Conservation (phyloP, 176 grass and related monocot species). For the Triticum dicoccoides region DNA sequence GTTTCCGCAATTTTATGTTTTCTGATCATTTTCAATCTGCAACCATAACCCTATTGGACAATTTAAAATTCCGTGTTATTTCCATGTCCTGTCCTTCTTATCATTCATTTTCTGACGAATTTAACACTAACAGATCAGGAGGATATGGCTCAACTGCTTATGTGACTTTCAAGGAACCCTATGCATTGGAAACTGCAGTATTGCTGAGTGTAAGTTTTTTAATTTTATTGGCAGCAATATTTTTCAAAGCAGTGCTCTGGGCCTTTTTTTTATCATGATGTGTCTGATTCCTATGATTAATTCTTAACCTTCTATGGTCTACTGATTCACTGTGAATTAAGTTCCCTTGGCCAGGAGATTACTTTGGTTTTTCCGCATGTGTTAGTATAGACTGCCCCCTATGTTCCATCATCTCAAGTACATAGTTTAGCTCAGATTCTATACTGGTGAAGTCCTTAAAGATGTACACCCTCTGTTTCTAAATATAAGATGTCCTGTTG, state of each 20-base stretch:
- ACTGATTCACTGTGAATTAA: neutral
- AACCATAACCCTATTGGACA: neutral
- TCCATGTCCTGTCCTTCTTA: neutral
- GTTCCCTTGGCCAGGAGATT: neutral
- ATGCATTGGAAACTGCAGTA: slow-evolving; percentile 94
- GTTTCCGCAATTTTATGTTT: neutral
- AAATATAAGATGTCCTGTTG: too few relatives aligned
- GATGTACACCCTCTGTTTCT: neutral
- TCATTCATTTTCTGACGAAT: slow-evolving; percentile 31
- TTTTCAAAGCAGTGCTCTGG: neutral
- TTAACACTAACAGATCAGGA: slow-evolving; percentile 54
- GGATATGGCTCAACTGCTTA: slow-evolving; percentile 85
- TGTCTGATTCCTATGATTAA: neutral
- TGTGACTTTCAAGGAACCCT: slow-evolving; percentile 89
- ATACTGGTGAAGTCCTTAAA: neutral
- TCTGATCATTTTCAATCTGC: neutral
- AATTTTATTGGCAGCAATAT: neutral
- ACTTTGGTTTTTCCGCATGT: too few relatives aligned
- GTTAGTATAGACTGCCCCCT: too few relatives aligned
- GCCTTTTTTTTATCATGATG: neutral
- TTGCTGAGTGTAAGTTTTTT: slow-evolving; percentile 71
- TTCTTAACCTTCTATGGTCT: neutral
- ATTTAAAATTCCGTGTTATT: neutral
- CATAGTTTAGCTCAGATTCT: neutral
- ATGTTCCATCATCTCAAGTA: neutral